phyloP scores from a whole-genome alignment of 441 rosid species.

The Codiaeum variegatum region DNA sequence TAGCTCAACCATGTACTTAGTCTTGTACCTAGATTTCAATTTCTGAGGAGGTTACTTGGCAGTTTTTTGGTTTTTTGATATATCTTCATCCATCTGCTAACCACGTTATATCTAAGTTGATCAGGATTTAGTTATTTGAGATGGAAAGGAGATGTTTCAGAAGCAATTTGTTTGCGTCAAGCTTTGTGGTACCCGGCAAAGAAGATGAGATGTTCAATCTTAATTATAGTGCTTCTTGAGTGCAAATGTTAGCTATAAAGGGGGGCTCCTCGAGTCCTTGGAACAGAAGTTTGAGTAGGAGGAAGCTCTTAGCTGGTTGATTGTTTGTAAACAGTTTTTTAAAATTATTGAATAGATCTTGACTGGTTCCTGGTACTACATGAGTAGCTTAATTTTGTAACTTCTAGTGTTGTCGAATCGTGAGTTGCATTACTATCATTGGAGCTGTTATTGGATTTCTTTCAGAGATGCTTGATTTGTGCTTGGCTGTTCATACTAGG shows the following conservation, averaged over 20 bases:
- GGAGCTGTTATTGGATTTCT: background rate
- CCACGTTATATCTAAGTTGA: conserved; percentile 35
- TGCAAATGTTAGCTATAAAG: background rate
- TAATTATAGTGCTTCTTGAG: background rate
- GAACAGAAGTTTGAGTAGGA: background rate
- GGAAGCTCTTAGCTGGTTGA: background rate
- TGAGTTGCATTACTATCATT: background rate
- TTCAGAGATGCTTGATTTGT: background rate
- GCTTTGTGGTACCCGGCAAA: conserved; percentile 30
- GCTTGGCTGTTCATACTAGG: background rate
- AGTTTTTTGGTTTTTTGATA: background rate
- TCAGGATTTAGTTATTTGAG: conserved; percentile 34
- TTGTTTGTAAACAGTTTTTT: conserved; percentile 16
- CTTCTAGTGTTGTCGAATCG: background rate
- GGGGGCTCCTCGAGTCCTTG: background rate
- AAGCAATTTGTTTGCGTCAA: conserved; percentile 25
- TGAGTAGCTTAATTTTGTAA: background rate
- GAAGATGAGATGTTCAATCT: conserved; percentile 24
- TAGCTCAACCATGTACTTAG: background rate
- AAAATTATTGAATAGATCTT: background rate
- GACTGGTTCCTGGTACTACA: background rate
- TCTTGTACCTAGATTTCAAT: background rate
- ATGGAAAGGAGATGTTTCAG: conserved; percentile 20
- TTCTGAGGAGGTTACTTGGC: background rate
- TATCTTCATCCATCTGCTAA: conserved; percentile 22